Evolutionary conservation across 768 basidiomycete genomes (phyloP), one percentile per base, ranked within the genome.

Genomic region (Lentinus brumalis): DNA sequence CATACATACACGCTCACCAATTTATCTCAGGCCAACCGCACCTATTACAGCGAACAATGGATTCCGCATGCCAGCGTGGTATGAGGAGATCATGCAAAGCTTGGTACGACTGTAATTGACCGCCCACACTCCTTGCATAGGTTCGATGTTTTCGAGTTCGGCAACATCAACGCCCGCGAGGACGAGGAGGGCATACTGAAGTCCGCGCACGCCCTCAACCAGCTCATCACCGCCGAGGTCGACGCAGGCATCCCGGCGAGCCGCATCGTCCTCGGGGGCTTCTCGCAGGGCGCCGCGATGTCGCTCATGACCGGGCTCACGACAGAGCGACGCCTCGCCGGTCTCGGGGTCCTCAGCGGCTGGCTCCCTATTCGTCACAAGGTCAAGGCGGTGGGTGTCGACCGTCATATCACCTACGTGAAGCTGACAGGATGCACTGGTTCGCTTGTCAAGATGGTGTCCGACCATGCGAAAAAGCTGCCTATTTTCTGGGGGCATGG

Each of bases 401-500:
- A 41, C 57, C n/a, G n/a, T 30, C n/a, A 18, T 51, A 29, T 29
- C 46, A 51, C 57, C 60, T 57, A 53, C 40, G 14, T 14, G 4
- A 26, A 3, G 32, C 53, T 59, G 39, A 45, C n/a, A 26, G 10
- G 40, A 26, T 8, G 29, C 3, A 5, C 29, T 40, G 9, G 30
- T 49, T 44, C 42, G 46, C 39, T 10, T 57, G 38, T 39, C 49
- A 46, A 92, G 90, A 85, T 91, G 81, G 72, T 80, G 46, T 82
- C 83, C 15, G 75, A 81, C 10, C 78, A 87, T 66, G 85, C 87
- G 16, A 75, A 80, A 47, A 79, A 60, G 50, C 79, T 85, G 21
- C 91, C 94, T 1, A 79, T 96, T 31, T 96, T 96, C 75, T 91
- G 91, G 86, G 95, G 90, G 12, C 91, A 94, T 64, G 94, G 94